Base-by-base conservation (phyloP, 768 basidiomycete species). In the Dioszegia hungarica region DNA sequence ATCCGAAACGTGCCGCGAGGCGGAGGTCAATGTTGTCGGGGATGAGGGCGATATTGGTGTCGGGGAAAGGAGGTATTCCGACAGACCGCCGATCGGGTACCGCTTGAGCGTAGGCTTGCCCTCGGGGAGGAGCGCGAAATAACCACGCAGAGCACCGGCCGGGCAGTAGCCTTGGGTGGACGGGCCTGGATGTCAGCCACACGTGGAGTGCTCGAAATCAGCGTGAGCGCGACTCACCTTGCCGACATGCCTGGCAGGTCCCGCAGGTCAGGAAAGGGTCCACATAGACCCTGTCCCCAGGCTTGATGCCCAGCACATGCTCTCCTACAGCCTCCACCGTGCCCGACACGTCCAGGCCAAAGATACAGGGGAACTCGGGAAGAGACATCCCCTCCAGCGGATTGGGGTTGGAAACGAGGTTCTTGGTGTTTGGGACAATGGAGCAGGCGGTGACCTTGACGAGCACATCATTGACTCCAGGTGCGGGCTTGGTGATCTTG, bases 21-120 rank as follows among this genome's bases (percentile, higher is more conserved):
- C 33, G 22, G 25, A 61, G 19, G 20, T 44, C 38, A 31, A 61
- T 34, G 24, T 38, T 5, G 17, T 51, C 41, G 34, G 54, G 54
- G 1, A 56, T 17, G 10, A 56, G 48, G 47, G 24, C 27, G 36
- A 57, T 56, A 22, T 57, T 57, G 2, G 17, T 34, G 38, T 61
- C 60, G 47, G 60, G 40, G 60, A 43, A 22, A 52, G 15, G 38
- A 57, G 20, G 50, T 52, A 61, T 15, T 61, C 40, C 2, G 60
- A 56, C 10, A 61, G n/a, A 15, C 60, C 60, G n/a, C 60, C 60
- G 22, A 52, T 37, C 2, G 60, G 60, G 44, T 61, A 52, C 4
- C 44, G 54, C 15, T 61, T 27, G 29, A 61, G 43, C 3, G 43
- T 22, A 3, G 25, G 5, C 3, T 2, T 24, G 20, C 40, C 39